Base-by-base conservation (phyloP, 1,284 basidiomycete species). In the Testicularia cyperi region DNA sequence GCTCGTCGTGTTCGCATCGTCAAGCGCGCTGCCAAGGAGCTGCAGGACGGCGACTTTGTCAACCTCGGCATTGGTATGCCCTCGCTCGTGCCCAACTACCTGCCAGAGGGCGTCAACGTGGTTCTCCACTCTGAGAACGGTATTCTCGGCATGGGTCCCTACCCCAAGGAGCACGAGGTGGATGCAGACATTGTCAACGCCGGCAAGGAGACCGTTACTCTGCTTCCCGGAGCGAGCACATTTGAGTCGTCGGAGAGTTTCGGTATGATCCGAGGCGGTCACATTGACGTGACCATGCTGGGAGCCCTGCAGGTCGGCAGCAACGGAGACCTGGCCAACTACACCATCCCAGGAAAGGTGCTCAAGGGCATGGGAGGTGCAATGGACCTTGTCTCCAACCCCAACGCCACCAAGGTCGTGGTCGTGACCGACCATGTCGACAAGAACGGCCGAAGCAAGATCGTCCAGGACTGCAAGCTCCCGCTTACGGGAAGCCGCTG, bases 281-380 rank as follows among this genome's bases (percentile, higher is more conserved):
- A 97, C 78, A 85, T 97, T 51, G 86, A 97, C 72, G 88, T 95
- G 40, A 87, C 92, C 12, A 92, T 97, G 75, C 85, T 88, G 16
- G 86, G 86, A 32, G 91, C 92, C 3, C 90, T 97, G 85, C 87
- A 97, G 82, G 92, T 96, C 38, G 90, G 90, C 2, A 85, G 87
- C 65, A 85, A 85, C 18, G 94, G 85, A 90, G 92, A 97, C 75
- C 87, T 97, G 54, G 92, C 94, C 38, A 97, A 97, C 81, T 97
- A 90, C 77, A 96, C 95, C 91, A 90, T 96, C 66, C 92, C 92
- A 13, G 89, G 90, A 23, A 91, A 92, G 79, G 83, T 91, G 72
- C 65, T 68, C 14, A 55, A 60, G 43, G 88, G 88, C 37, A 92
- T 95, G 76, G 92, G 92, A 22, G 92, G 92, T 46, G 91, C 92